These are phyloP conservation scores for Xylariales sp. DNA, from an alignment of 2,329 filamentous ascomycete species.

Conservation along the genomic window DNA sequence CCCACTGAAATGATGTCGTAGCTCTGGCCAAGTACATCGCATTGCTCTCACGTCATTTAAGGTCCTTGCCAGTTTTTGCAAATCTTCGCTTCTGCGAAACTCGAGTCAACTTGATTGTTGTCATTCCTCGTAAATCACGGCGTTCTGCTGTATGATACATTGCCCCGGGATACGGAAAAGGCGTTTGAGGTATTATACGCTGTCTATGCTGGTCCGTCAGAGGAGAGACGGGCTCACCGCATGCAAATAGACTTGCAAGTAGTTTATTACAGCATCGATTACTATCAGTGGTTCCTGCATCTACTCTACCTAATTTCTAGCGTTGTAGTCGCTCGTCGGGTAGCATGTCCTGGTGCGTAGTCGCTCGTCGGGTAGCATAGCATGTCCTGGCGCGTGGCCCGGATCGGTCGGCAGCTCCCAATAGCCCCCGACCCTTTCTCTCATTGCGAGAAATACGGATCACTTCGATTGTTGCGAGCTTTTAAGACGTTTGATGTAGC, in stretches of 20 bases:
- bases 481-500: too few species aligned
- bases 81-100: not conserved
- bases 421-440: too few species aligned
- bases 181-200: slow-evolving; percentile 10
- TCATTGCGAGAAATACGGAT: too few species aligned
- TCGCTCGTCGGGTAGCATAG: not conserved
- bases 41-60: too few species aligned
- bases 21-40: too few species aligned
- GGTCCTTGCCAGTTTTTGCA: too few species aligned
- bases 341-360: not conserved
- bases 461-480: too few species aligned
- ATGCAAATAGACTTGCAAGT: slow-evolving; percentile 7
- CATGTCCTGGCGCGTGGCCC: not conserved
- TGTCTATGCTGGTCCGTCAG: not conserved
- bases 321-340: not conserved
- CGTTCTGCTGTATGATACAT: slow-evolving; percentile 12
- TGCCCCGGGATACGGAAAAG: slow-evolving; percentile 11
- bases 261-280: slow-evolving; percentile 8
- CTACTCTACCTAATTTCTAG: not conserved
- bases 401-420: not conserved
- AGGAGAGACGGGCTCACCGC: not conserved
- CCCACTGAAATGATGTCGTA: too few species aligned
- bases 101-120: not conserved
- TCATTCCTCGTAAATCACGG: slow-evolving; percentile 4
- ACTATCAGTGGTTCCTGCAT: too few species aligned